Percentiles rank a stretch among this genome's conserved stretches.
Conservation (phyloP, 805 yeast genomes). For the Clavispora asparagi region DNA sequence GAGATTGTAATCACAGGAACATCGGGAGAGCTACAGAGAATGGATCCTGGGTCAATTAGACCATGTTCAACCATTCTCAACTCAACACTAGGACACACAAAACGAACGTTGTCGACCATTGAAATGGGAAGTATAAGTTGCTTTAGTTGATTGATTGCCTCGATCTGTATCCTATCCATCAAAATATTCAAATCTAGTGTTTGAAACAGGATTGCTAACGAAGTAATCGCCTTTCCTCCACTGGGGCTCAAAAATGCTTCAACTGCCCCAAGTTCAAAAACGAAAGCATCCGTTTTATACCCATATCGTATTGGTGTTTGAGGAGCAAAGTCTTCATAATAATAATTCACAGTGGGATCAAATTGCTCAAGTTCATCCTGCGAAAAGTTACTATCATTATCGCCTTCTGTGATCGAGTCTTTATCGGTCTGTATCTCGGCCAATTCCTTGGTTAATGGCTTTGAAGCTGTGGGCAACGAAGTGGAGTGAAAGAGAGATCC, state of each 20-base stretch:
- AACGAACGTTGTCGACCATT: constrained; percentile 38
- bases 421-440: background rate
- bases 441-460: constrained; percentile 46
- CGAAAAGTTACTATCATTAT: constrained; percentile 3
- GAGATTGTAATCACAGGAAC: constrained; percentile 24
- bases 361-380: constrained; percentile 10
- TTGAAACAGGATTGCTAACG: constrained; percentile 29
- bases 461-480: constrained; percentile 57
- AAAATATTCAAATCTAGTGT: constrained; percentile 41
- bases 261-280: constrained; percentile 50
- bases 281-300: constrained; percentile 49
- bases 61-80: constrained; percentile 33
- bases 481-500: constrained; percentile 56
- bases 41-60: constrained; percentile 15
- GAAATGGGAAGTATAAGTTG: constrained; percentile 25
- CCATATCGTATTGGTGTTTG: constrained; percentile 27
- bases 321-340: constrained; percentile 29
- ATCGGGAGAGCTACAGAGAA: constrained; percentile 24
- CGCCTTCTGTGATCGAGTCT: background rate
- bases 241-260: constrained; percentile 44
- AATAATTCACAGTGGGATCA: constrained; percentile 23
- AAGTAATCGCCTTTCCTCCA: constrained; percentile 34
- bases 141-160: constrained; percentile 45
- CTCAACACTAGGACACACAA: constrained; percentile 43
- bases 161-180: constrained; percentile 62